phyloP scores from a whole-genome alignment of 352 stramenopile genomes.

The Phytophthora lateralis region DNA sequence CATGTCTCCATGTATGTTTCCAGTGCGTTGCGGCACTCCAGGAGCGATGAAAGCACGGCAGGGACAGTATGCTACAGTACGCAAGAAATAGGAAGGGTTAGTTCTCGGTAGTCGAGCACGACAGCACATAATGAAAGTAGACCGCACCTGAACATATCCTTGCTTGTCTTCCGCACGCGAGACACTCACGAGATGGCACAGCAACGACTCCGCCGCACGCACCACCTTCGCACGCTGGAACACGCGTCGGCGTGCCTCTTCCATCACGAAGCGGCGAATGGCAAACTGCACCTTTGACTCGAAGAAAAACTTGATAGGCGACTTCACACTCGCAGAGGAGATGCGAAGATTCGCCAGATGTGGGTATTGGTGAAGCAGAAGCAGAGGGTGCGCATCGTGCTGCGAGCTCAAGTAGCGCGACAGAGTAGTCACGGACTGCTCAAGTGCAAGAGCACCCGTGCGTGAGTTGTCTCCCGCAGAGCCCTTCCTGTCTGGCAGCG shows the following conservation, averaged over 20 bases:
- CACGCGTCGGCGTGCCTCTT: slow-evolving; percentile 55
- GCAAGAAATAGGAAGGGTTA: slow-evolving; percentile 14
- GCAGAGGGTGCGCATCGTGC: slow-evolving; percentile 40
- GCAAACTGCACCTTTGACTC: slow-evolving; percentile 66
- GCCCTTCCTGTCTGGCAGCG: slow-evolving; percentile 44
- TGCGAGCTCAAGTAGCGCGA: slow-evolving; percentile 44
- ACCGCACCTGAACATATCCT: slow-evolving; percentile 71
- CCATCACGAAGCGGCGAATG: slow-evolving; percentile 55
- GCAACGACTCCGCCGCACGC: slow-evolving; percentile 46
- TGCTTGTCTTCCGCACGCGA: slow-evolving; percentile 67
- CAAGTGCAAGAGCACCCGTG: slow-evolving; percentile 39
- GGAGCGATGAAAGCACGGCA: slow-evolving; percentile 67
- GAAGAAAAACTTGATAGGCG: slow-evolving; percentile 47
- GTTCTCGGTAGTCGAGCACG: background rate
- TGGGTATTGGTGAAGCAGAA: slow-evolving; percentile 57
- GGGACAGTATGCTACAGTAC: slow-evolving; percentile 62
- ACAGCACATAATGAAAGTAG: slow-evolving; percentile 5
- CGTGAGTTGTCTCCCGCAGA: slow-evolving; percentile 29
- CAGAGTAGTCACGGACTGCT: slow-evolving; percentile 45
- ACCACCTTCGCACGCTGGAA: slow-evolving; percentile 58
- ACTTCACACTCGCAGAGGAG: slow-evolving; percentile 48
- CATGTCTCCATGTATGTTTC: slow-evolving; percentile 75
- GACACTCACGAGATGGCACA: slow-evolving; percentile 62
- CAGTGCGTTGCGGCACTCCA: slow-evolving; percentile 69
- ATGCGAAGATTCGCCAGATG: slow-evolving; percentile 59